These are phyloP conservation scores for Colletotrichum higginsianum DNA, from an alignment of 2,329 filamentous ascomycete species.

Conservation along the genomic window DNA sequence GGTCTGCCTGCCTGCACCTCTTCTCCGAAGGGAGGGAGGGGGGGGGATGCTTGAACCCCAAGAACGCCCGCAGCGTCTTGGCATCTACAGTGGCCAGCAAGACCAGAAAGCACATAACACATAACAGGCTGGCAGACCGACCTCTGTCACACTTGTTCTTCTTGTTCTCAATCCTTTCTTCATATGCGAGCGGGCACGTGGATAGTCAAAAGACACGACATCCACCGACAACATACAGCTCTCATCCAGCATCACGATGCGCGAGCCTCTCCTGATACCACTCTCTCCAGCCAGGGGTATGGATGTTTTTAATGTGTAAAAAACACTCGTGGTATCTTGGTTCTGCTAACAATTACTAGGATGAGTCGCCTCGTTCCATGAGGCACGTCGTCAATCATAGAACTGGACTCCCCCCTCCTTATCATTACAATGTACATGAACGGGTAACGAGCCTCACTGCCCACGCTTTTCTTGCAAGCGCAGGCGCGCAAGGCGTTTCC, in stretches of 20 bases:
- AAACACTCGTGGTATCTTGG: conserved; percentile 39
- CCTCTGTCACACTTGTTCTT: too few relatives aligned
- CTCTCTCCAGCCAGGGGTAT: not conserved
- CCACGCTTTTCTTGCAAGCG: not conserved
- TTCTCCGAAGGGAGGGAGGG: too few relatives aligned
- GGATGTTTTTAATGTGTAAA: conserved; percentile 1
- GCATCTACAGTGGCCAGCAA: not conserved
- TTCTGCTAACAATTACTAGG: conserved; percentile 28
- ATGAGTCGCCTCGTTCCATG: conserved; percentile 3
- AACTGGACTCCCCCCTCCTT: too few relatives aligned
- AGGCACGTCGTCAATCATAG: not conserved
- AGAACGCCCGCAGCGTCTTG: conserved; percentile 5
- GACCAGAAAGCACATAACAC: not conserved
- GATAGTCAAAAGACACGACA: too few relatives aligned
- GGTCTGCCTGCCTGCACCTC: too few relatives aligned
- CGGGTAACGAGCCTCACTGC: not conserved
- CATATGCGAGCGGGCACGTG: too few relatives aligned
- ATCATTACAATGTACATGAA: conserved; percentile 27
- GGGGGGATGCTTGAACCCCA: not conserved
- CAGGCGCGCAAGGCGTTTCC: not conserved
- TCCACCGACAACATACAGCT: too few relatives aligned
- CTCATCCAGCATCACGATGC: not conserved
- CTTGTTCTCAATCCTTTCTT: too few relatives aligned
- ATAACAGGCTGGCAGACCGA: not conserved
- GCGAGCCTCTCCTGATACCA: not conserved